phyloP scores from a whole-genome alignment of 2,329 filamentous ascomycete species.

The Cryphonectria naterciae region DNA sequence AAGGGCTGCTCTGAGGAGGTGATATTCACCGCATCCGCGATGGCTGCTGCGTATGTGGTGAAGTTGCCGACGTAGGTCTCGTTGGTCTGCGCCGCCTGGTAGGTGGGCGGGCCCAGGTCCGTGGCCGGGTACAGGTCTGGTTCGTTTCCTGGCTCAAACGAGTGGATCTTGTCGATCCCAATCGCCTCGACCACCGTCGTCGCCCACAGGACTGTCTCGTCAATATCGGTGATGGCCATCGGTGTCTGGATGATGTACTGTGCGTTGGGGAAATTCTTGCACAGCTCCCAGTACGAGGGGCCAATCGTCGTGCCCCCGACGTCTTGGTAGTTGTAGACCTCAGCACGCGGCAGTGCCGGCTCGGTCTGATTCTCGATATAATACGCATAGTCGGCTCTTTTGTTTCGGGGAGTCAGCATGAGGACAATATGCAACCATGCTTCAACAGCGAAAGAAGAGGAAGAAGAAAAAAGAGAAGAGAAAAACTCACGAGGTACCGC shows the following conservation, averaged over 20 bases:
- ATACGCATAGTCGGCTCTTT: constrained; percentile 41
- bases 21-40: constrained; percentile 35
- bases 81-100: constrained; percentile 40
- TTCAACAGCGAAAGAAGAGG: too few species aligned
- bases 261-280: constrained; percentile 38
- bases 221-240: constrained; percentile 41
- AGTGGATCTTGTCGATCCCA: constrained; percentile 40
- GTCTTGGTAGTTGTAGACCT: constrained; percentile 41
- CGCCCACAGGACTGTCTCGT: constrained; percentile 41
- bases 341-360: constrained; percentile 39
- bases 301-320: constrained; percentile 42
- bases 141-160: constrained; percentile 43
- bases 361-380: constrained; percentile 39
- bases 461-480: not conserved
- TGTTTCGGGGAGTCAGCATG: not conserved
- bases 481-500: constrained; percentile 35
- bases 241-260: constrained; percentile 43
- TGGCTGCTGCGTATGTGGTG: constrained; percentile 39
- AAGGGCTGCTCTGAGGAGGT: constrained; percentile 34
- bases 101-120: constrained; percentile 39
- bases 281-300: constrained; percentile 40
- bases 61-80: constrained; percentile 43
- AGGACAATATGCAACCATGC: not conserved
- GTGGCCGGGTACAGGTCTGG: constrained; percentile 39
- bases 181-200: constrained; percentile 37